Evolutionary conservation across 2,329 filamentous ascomycete genomes (phyloP), one percentile per base, ranked within the genome.

Genomic region (Paraphoma chrysanthemicola): DNA sequence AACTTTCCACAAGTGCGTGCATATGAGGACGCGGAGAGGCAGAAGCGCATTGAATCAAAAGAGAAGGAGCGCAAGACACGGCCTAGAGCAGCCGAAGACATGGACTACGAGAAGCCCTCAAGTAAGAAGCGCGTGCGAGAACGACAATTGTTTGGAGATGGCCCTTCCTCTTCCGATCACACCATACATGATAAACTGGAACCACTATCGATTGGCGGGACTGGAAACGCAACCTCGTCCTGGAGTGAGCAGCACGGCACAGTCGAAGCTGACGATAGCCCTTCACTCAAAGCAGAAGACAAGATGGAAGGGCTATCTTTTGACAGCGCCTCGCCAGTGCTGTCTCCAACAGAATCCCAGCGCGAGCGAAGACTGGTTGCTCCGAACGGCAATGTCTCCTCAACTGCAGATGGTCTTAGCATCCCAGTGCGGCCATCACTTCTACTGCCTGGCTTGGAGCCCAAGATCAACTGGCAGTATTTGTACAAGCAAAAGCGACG

Each of bases 391-490:
- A 29, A 55, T 1, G 42, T 63, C n/a, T 53, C 56, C n/a, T 46
- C 53, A 8, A 12, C 36, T 28, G 38, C 17, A 38, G 44, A 43
- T 16, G 31, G 17, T 1, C 31, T n/a, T 3, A 52, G 49, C 3
- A 51, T 63, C 4, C 74, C 74, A 3, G 63, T 78, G 31, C 65
- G 67, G 12, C 73, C 74, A 1, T 62, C 72, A 6, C 61, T 78
- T 17, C 46, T 77, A 14, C 65, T 77, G 2, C 60, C 69, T 12
- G 66, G 61, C 66, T 60, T 81, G 69, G 69, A 82, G 71, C 71
- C 88, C 55, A 90, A 87, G 67, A 80, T 98, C 46, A 97, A 96
- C 76, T 99, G 94, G 93, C 90, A 93, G 51, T 92, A 95, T 72
- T 82, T 99, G 1, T 99, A 97, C 79, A 92, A 91, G 63, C 91